Conservation (phyloP, 805 yeast genomes). For the Ascoidea asiatica region DNA sequence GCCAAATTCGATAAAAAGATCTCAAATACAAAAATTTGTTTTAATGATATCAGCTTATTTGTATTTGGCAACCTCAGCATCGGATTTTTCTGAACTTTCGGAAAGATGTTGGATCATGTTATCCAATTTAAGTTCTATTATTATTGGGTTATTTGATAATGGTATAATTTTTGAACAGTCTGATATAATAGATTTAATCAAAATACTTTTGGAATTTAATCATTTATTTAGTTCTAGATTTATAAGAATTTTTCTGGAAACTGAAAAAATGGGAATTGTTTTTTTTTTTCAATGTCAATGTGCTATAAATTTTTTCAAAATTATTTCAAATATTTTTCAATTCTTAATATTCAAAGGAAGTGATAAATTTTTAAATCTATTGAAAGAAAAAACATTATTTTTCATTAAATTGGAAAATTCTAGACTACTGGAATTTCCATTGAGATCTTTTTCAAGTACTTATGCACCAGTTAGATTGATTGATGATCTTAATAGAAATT, state of each 20-base stretch:
- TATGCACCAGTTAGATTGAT: too few relatives aligned
- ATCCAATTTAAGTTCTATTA: background rate
- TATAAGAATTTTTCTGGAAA: too few relatives aligned
- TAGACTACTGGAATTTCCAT: too few relatives aligned
- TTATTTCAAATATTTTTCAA: background rate
- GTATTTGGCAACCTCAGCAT: background rate
- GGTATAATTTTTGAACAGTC: background rate
- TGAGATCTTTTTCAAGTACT: too few relatives aligned
- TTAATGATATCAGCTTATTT: background rate
- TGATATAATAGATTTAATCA: background rate
- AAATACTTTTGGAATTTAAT: background rate
- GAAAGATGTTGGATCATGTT: background rate
- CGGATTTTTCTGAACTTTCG: background rate
- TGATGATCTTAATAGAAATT: too few relatives aligned
- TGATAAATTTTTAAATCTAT: too few relatives aligned
- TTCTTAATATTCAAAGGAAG: background rate
- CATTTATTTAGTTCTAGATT: too few relatives aligned
- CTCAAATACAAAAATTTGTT: background rate
- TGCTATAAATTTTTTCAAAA: too few relatives aligned
- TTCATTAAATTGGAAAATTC: background rate
- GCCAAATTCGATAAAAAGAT: too few relatives aligned
- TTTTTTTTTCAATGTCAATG: too few relatives aligned
- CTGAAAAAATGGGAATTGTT: too few relatives aligned
- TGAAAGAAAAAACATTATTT: background rate
- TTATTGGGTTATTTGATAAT: background rate